Percentiles rank a stretch among this genome's conserved stretches.
Conservation (phyloP, 2,329 filamentous ascomycete species). For the Alternaria brassicae region DNA sequence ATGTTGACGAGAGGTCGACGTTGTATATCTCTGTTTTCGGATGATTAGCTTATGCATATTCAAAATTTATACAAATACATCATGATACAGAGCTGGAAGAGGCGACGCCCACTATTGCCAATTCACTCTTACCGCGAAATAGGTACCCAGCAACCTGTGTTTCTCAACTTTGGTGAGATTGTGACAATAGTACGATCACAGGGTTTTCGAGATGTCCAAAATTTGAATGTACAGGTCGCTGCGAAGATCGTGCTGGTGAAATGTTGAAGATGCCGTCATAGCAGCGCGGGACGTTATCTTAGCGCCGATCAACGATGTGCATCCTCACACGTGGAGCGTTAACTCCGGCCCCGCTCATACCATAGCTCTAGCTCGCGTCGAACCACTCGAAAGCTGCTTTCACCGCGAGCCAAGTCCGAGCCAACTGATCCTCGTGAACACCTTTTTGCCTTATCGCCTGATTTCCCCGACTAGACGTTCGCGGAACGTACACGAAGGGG, state of each 20-base stretch:
- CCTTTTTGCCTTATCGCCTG: background rate
- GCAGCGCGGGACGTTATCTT: constrained; percentile 14
- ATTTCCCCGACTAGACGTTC: background rate
- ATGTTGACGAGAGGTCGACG: constrained; percentile 5
- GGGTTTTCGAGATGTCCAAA: background rate
- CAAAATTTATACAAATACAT: background rate
- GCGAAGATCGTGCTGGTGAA: background rate
- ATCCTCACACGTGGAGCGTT: constrained; percentile 25
- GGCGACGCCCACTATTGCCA: background rate
- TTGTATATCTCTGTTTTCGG: background rate
- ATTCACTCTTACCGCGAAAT: background rate
- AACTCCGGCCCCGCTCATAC: constrained; percentile 19
- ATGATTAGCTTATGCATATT: background rate
- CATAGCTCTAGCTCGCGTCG: constrained; percentile 17
- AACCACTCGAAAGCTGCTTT: constrained; percentile 5
- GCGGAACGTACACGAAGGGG: background rate
- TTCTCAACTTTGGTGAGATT: background rate
- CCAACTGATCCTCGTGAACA: background rate
- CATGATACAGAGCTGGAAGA: background rate
- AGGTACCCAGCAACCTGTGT: background rate
- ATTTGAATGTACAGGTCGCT: background rate
- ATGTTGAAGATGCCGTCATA: constrained; percentile 31
- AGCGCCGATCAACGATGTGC: constrained; percentile 18
- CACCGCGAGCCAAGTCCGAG: background rate
- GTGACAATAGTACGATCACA: background rate